A percentile compares a stretch with the other conserved stretches of the same genome.
Evolutionary conservation across 225 moss, liverwort and hornwort species (phyloP).

Genomic region (Thuidium tamariscinum): DNA sequence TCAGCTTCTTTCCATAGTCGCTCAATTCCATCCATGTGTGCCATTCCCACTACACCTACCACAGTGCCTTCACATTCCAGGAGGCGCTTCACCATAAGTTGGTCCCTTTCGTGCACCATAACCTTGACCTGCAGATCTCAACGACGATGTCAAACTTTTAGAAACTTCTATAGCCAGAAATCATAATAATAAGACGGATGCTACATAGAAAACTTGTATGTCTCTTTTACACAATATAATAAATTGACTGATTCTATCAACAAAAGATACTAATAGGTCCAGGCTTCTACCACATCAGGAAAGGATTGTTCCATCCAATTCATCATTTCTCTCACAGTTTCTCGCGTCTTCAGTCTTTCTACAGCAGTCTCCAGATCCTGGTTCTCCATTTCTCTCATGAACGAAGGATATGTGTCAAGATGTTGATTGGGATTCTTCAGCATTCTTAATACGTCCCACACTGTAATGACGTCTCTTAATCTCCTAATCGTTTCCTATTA

Average conservation of each 20-base stretch:
- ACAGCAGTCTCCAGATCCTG: conserved; percentile 56
- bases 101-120: conserved; percentile 92
- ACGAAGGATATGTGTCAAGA: conserved; percentile 36
- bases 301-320: conserved; percentile 64
- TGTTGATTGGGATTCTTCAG: conserved; percentile 37
- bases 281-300: conserved; percentile 59
- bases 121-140: conserved; percentile 61
- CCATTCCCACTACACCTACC: conserved; percentile 98
- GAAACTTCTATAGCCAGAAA: neutral
- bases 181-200: neutral
- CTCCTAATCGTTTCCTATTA: conserved; percentile 49
- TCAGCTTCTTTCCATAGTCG: conserved; percentile 73
- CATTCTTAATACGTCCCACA: conserved; percentile 67
- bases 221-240: neutral
- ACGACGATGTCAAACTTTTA: neutral
- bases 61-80: conserved; percentile 76
- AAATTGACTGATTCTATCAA: neutral
- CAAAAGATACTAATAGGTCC: neutral
- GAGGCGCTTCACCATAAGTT: conserved; percentile 71
- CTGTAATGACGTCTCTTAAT: conserved; percentile 66
- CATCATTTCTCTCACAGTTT: conserved; percentile 71
- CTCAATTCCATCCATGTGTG: conserved; percentile 99
- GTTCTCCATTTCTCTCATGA: conserved; percentile 52
- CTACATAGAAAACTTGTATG: neutral
- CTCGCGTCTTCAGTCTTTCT: conserved; percentile 79